Percentiles rank a stretch among this genome's conserved stretches.
Evolutionary conservation across 352 stramenopile genomes (phyloP).

Genomic region (Phytophthora chlamydospora): DNA sequence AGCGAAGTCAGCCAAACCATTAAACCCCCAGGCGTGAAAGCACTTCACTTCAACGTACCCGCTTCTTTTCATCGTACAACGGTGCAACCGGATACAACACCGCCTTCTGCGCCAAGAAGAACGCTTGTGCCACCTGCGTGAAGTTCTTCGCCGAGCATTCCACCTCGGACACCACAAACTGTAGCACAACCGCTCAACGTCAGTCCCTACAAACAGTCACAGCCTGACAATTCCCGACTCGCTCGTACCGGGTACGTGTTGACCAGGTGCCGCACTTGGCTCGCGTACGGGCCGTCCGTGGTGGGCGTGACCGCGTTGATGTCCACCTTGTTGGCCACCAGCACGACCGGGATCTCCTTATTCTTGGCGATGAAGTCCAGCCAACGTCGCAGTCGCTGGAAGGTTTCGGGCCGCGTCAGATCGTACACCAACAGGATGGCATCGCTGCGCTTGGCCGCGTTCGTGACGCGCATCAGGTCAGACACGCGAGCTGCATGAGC

Average conservation of each 20-base stretch:
- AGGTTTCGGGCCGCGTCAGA: constrained; percentile 83
- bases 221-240: no score
- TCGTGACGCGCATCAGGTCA: constrained; percentile 86
- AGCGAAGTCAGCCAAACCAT: not conserved
- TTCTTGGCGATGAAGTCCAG: constrained; percentile 88
- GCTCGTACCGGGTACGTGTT: constrained; percentile 66
- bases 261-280: constrained; percentile 71
- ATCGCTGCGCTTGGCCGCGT: constrained; percentile 84
- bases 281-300: constrained; percentile 66
- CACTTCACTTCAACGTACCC: constrained; percentile 39
- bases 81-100: constrained; percentile 90
- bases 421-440: constrained; percentile 90
- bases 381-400: constrained; percentile 84
- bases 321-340: constrained; percentile 91
- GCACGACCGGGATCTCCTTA: constrained; percentile 87
- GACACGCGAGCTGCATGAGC: constrained; percentile 58
- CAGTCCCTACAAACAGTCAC: not conserved
- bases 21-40: not conserved
- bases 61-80: constrained; percentile 88
- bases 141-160: constrained; percentile 91
- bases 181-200: constrained; percentile 2
- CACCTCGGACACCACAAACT: constrained; percentile 85
- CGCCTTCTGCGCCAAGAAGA: constrained; percentile 89
- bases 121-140: constrained; percentile 87
- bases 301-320: constrained; percentile 73